A percentile compares a stretch with the other conserved stretches of the same genome.
These are phyloP conservation scores for Aspergillus sp. DNA, from an alignment of 2,329 filamentous ascomycete species.

Conservation along the genomic window DNA sequence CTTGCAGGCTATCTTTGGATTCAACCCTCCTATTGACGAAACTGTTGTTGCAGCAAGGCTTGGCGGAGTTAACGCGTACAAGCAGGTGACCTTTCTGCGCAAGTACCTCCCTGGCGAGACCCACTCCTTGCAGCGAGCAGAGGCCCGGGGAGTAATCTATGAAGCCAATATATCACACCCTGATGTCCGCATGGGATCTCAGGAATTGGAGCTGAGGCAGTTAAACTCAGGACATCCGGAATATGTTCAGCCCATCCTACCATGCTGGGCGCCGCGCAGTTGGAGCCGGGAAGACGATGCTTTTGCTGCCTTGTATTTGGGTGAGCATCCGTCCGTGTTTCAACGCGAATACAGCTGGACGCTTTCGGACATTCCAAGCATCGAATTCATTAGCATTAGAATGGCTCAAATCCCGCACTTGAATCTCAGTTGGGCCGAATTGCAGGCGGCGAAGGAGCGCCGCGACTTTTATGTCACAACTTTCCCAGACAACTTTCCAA, in stretches of 20 bases:
- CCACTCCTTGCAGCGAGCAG: slow-evolving; percentile 16
- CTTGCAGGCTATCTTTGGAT: slow-evolving; percentile 14
- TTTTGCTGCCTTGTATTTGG: slow-evolving; percentile 15
- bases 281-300: slow-evolving; percentile 16
- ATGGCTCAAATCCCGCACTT: slow-evolving; percentile 17
- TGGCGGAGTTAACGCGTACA: slow-evolving; percentile 10
- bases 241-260: slow-evolving; percentile 10
- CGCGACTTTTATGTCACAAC: background rate
- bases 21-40: slow-evolving; percentile 11
- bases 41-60: slow-evolving; percentile 14
- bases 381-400: slow-evolving; percentile 16
- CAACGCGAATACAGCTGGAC: slow-evolving; percentile 8
- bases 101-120: slow-evolving; percentile 17
- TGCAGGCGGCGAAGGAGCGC: background rate
- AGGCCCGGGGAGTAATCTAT: slow-evolving; percentile 13
- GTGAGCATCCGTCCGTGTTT: slow-evolving; percentile 9
- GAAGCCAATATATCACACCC: slow-evolving; percentile 11
- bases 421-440: slow-evolving; percentile 8
- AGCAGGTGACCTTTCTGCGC: slow-evolving; percentile 15
- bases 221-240: background rate
- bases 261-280: background rate
- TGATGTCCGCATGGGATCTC: slow-evolving; percentile 11
- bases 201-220: slow-evolving; percentile 9
- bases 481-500: background rate
- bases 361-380: slow-evolving; percentile 1